phyloP scores from a whole-genome alignment of 139 green algal genomes.

The Chlorella ohadii region DNA sequence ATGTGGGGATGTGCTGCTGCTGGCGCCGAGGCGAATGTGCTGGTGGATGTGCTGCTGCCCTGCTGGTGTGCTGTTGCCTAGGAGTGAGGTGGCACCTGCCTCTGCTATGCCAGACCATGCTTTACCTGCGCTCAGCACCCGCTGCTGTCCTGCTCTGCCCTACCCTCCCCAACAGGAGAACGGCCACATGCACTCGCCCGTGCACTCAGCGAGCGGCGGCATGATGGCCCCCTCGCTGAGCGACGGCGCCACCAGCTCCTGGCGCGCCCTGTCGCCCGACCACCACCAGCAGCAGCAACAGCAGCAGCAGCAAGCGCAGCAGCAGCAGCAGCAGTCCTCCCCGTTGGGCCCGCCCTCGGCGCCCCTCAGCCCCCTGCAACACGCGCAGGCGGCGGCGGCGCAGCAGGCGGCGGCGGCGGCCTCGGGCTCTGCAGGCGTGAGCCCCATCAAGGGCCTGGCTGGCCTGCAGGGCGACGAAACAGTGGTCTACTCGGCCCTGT shows the following conservation, averaged over 20 bases:
- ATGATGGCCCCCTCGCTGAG: constrained; percentile 4
- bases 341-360: neutral
- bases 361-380: neutral
- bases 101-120: too few species aligned
- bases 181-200: constrained; percentile 14
- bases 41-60: neutral
- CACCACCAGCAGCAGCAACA: constrained; percentile 11
- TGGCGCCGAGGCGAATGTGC: neutral
- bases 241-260: constrained; percentile 28
- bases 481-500: constrained; percentile 60
- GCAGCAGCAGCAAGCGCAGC: constrained; percentile 20
- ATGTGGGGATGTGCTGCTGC: neutral
- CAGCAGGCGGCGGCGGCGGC: neutral
- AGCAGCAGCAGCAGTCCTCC: constrained; percentile 11
- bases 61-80: neutral
- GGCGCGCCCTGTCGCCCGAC: constrained; percentile 28
- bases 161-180: constrained; percentile 33
- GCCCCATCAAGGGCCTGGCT: constrained; percentile 19
- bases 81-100: too few species aligned
- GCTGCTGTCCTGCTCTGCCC: too few species aligned
- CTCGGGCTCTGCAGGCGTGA: constrained; percentile 12
- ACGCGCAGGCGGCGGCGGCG: neutral
- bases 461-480: constrained; percentile 7
- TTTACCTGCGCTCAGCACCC: neutral
- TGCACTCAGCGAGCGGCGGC: constrained; percentile 4